These are phyloP conservation scores for Ceratocystis alfenasii DNA, from an alignment of 2,329 filamentous ascomycete genomes.

Conservation along the genomic window DNA sequence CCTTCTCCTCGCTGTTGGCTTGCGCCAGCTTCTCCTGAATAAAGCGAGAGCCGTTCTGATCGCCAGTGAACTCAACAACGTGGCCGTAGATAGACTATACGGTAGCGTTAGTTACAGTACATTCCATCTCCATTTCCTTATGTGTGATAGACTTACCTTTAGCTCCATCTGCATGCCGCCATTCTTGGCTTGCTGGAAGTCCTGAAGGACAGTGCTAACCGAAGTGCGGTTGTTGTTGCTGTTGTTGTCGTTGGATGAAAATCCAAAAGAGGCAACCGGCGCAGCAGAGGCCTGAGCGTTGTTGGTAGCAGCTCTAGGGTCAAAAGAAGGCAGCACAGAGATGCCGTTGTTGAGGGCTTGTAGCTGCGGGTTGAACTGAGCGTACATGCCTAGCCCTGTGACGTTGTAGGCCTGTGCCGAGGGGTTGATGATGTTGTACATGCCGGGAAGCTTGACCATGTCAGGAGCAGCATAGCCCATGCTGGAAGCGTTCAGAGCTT, in stretches of 20 bases:
- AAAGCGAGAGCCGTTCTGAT: constrained; percentile 90
- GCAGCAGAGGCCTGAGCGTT: not conserved
- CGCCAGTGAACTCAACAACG: constrained; percentile 87
- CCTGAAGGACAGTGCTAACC: constrained; percentile 57
- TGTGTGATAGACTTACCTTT: constrained; percentile 39
- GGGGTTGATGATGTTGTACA: constrained; percentile 6
- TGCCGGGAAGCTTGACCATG: constrained; percentile 6
- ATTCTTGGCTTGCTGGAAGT: constrained; percentile 66
- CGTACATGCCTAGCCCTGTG: not conserved
- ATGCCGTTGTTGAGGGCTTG: not conserved
- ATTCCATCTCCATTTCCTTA: too few relatives aligned
- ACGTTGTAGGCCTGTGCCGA: not conserved
- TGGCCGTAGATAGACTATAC: constrained; percentile 66
- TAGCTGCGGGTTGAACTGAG: constrained; percentile 11
- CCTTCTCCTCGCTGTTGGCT: constrained; percentile 92
- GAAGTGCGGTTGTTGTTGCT: constrained; percentile 30
- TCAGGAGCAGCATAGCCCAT: not conserved
- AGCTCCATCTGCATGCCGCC: constrained; percentile 65
- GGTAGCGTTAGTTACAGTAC: not conserved
- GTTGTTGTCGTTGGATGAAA: constrained; percentile 5
- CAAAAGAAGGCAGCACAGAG: not conserved
- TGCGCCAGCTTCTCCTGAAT: constrained; percentile 87
- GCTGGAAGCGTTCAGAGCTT: not conserved
- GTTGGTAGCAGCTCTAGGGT: not conserved
- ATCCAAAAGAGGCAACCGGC: not conserved